Percentiles rank a stretch among this genome's conserved stretches.
Evolutionary conservation across 1,284 basidiomycete species (phyloP).

Genomic region (Apiotrichum sp.): DNA sequence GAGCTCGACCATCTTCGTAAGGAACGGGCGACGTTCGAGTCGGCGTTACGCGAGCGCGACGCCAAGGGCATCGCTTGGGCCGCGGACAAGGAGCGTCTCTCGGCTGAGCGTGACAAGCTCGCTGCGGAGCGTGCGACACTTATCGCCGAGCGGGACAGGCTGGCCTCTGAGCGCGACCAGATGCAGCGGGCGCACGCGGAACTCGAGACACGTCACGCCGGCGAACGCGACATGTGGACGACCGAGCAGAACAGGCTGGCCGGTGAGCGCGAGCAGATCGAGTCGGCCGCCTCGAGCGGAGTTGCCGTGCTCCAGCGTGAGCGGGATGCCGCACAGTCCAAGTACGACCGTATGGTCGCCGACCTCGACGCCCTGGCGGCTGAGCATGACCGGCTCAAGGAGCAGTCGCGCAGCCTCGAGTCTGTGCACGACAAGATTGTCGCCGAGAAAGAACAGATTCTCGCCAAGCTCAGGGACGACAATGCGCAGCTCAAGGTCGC

Average conservation of each 20-base stretch:
- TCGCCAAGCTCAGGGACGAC: not conserved
- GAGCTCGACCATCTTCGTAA: not conserved
- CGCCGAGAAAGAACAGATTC: not conserved
- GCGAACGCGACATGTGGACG: not conserved
- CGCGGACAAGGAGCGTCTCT: not conserved
- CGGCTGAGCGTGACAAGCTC: not conserved
- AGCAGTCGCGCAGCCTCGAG: not conserved
- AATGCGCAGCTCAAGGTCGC: not conserved
- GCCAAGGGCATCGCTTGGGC: not conserved
- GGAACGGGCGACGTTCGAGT: not conserved
- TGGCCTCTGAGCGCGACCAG: not conserved
- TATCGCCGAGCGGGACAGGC: too few relatives aligned
- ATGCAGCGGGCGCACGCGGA: not conserved
- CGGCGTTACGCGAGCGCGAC: not conserved
- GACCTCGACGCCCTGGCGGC: conserved; percentile 1
- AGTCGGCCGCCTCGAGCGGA: not conserved
- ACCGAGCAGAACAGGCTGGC: not conserved
- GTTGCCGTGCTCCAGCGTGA: not conserved
- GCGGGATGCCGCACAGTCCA: not conserved
- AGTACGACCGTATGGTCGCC: not conserved
- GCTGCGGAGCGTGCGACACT: not conserved
- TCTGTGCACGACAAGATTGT: not conserved
- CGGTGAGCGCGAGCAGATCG: not conserved
- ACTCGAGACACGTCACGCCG: not conserved
- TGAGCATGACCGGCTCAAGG: conserved; percentile 1